Conservation (phyloP, 805 yeast genomes). For the Kodamaea neixiangensis region DNA sequence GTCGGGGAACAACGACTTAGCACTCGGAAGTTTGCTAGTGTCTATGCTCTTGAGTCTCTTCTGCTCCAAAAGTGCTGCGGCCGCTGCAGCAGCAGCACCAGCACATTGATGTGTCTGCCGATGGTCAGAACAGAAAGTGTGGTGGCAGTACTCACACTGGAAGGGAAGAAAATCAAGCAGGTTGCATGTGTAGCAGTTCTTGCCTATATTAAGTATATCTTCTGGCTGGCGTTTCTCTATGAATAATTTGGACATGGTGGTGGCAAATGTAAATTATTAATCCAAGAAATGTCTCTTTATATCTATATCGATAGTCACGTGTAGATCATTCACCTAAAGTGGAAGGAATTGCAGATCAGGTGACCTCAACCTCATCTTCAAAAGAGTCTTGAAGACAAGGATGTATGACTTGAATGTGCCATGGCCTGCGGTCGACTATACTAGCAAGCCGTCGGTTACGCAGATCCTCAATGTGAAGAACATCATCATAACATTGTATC, state of each 20-base stretch:
- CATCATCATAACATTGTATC: slow-evolving; percentile 53
- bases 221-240: slow-evolving; percentile 8
- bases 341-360: not conserved
- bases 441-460: slow-evolving; percentile 37
- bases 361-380: not conserved
- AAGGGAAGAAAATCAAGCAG: slow-evolving; percentile 61
- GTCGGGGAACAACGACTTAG: slow-evolving; percentile 54
- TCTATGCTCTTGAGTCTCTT: slow-evolving; percentile 15
- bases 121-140: slow-evolving; percentile 53
- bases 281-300: not conserved
- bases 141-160: slow-evolving; percentile 49
- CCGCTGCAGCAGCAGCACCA: slow-evolving; percentile 9
- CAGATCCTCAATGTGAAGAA: slow-evolving; percentile 50
- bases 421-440: slow-evolving; percentile 64
- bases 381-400: slow-evolving; percentile 1
- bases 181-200: slow-evolving; percentile 54
- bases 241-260: slow-evolving; percentile 10
- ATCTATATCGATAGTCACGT: not conserved
- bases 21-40: slow-evolving; percentile 32
- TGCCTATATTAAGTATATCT: slow-evolving; percentile 51
- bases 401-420: slow-evolving; percentile 67
- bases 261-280: not conserved
- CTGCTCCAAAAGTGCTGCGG: slow-evolving; percentile 1
- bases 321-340: not conserved
- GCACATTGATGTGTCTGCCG: slow-evolving; percentile 38